Percentiles rank a stretch among this genome's conserved stretches.
phyloP scores from a whole-genome alignment of 768 basidiomycete species.

The Trametes meyenii region DNA sequence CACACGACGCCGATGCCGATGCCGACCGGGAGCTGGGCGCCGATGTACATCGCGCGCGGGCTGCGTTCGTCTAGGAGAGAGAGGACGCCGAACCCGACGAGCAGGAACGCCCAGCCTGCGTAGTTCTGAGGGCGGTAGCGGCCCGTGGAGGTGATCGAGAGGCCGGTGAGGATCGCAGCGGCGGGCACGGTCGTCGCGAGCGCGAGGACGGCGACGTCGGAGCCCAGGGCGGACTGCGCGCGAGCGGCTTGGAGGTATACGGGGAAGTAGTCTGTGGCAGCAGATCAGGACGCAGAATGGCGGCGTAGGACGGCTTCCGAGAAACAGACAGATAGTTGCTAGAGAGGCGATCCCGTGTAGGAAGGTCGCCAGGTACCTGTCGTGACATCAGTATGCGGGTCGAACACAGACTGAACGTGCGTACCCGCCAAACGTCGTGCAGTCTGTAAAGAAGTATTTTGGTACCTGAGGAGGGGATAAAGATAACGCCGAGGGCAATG shows the following conservation, averaged over 20 bases:
- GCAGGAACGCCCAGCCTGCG: slow-evolving; percentile 23
- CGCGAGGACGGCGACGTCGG: slow-evolving; percentile 41
- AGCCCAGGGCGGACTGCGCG: slow-evolving; percentile 38
- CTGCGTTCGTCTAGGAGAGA: slow-evolving; percentile 31
- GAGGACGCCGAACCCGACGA: slow-evolving; percentile 21
- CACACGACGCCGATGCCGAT: slow-evolving; percentile 7
- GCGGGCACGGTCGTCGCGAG: slow-evolving; percentile 40
- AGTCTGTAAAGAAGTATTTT: slow-evolving; percentile 5
- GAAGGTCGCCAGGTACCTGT: slow-evolving; percentile 40
- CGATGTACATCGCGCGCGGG: slow-evolving; percentile 22
- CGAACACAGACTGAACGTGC: neutral
- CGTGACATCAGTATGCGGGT: neutral
- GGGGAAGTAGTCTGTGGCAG: slow-evolving; percentile 40
- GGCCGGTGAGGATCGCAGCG: slow-evolving; percentile 39
- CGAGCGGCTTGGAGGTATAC: slow-evolving; percentile 50
- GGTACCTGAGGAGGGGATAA: neutral
- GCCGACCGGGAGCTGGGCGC: slow-evolving; percentile 32
- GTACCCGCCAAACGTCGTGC: slow-evolving; percentile 16
- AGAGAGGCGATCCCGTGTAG: slow-evolving; percentile 32
- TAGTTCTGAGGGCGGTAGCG: slow-evolving; percentile 38
- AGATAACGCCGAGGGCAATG: too few species aligned
- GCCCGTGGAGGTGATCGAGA: slow-evolving; percentile 31
- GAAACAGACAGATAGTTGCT: slow-evolving; percentile 26
- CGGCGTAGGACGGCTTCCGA: neutral
- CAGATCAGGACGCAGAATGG: neutral